A percentile compares a stretch with the other conserved stretches of the same genome.
Evolutionary conservation across 139 green algal genomes (phyloP).

Genomic region (Chlamydomonas sp.): DNA sequence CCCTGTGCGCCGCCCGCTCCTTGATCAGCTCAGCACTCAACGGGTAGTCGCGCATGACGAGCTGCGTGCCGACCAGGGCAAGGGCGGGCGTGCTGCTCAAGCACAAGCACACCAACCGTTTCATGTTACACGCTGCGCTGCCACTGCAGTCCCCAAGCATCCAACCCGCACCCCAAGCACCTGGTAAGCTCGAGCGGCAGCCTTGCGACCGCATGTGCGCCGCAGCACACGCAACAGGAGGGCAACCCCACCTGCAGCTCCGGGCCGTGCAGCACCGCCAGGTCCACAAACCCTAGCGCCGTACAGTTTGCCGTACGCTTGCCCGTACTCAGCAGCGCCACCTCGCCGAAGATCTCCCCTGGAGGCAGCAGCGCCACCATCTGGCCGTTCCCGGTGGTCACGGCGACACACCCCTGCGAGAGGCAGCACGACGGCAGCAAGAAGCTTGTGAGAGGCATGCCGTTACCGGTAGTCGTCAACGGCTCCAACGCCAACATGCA

Average conservation of each 20-base stretch:
- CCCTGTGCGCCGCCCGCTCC: background rate
- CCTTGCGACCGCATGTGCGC: background rate
- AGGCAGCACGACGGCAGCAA: background rate
- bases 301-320: constrained; percentile 41
- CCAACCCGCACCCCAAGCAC: background rate
- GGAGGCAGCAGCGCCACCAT: constrained; percentile 27
- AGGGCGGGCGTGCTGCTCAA: background rate
- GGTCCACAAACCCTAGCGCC: constrained; percentile 21
- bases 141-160: background rate
- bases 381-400: background rate
- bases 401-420: constrained; percentile 12
- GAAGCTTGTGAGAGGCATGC: too few relatives aligned
- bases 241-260: constrained; percentile 22
- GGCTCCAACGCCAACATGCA: too few relatives aligned
- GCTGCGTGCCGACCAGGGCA: background rate
- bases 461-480: too few relatives aligned
- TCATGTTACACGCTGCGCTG: background rate
- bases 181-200: background rate
- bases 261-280: constrained; percentile 11
- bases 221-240: background rate
- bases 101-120: background rate
- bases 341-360: constrained; percentile 36
- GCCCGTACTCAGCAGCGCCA: constrained; percentile 38
- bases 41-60: constrained; percentile 33
- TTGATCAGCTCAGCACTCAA: constrained; percentile 24